Conservation (phyloP, 2,329 filamentous ascomycete genomes). For the Claviceps arundinis region DNA sequence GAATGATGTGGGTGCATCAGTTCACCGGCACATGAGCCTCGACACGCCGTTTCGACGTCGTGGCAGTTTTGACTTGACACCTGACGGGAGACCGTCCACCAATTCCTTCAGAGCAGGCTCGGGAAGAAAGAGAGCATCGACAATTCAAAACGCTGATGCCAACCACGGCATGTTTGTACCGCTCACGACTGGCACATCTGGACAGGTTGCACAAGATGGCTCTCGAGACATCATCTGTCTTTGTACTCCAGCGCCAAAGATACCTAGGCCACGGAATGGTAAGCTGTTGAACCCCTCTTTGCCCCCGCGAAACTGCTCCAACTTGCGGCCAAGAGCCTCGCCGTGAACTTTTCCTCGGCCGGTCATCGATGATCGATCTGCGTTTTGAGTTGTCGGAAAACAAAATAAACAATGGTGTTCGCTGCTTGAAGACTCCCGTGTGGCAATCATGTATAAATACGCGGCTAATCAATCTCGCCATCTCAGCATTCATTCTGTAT, state of each 20-base stretch:
- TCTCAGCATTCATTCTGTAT: constrained; percentile 88
- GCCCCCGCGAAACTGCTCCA: background rate
- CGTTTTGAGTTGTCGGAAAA: too few species aligned
- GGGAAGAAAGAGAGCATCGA: constrained; percentile 30
- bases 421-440: background rate
- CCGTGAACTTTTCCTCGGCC: background rate
- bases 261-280: constrained; percentile 47
- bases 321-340: background rate
- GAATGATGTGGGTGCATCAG: constrained; percentile 10
- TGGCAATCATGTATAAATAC: background rate
- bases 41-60: constrained; percentile 9
- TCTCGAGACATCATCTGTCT: constrained; percentile 37
- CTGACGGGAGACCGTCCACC: constrained; percentile 5
- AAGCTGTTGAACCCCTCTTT: constrained; percentile 16
- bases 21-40: constrained; percentile 11
- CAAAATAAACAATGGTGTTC: background rate
- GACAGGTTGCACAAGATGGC: constrained; percentile 16
- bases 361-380: background rate
- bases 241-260: constrained; percentile 42
- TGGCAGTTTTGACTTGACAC: constrained; percentile 4
- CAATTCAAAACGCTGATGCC: constrained; percentile 32
- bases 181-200: constrained; percentile 16
- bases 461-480: constrained; percentile 12
- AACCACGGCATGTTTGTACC: constrained; percentile 22
- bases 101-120: constrained; percentile 5